These are phyloP conservation scores for Phaffomyces thermotolerans DNA, from an alignment of 805 yeast species.

Conservation along the genomic window DNA sequence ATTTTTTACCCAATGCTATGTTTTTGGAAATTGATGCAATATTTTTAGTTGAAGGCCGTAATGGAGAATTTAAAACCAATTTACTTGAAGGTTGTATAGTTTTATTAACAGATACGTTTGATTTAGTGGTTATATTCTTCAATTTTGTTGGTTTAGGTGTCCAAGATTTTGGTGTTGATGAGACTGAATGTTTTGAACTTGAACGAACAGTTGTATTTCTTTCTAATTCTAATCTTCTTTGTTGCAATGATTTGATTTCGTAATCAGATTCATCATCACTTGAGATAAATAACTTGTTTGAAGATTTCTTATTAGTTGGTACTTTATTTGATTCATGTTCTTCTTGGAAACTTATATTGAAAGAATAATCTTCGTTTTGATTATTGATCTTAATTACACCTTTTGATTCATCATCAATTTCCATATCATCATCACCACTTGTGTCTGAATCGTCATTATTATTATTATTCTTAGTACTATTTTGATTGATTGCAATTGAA, in stretches of 20 bases:
- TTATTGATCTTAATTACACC: conserved; percentile 14
- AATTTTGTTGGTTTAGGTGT: background rate
- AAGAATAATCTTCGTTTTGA: conserved; percentile 10
- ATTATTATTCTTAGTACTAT: background rate
- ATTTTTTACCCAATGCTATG: conserved; percentile 5
- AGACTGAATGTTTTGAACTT: background rate
- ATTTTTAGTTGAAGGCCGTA: conserved; percentile 6
- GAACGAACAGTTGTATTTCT: conserved; percentile 16
- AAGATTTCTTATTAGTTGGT: background rate
- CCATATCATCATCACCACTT: conserved; percentile 22
- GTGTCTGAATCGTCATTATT: background rate
- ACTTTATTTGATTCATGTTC: background rate
- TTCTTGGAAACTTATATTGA: background rate
- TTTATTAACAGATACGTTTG: conserved; percentile 2
- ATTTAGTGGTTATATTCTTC: background rate
- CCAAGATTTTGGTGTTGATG: background rate
- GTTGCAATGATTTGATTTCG: conserved; percentile 7
- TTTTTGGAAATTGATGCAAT: conserved; percentile 8
- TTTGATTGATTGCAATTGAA: background rate
- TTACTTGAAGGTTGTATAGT: too few species aligned
- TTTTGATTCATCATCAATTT: conserved; percentile 23
- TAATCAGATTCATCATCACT: conserved; percentile 10
- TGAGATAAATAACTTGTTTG: conserved; percentile 13
- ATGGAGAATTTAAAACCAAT: conserved; percentile 3
- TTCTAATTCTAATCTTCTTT: conserved; percentile 14